Evolutionary conservation across 306 rosid species (phyloP).

Genomic region (Mimosa pudica): DNA sequence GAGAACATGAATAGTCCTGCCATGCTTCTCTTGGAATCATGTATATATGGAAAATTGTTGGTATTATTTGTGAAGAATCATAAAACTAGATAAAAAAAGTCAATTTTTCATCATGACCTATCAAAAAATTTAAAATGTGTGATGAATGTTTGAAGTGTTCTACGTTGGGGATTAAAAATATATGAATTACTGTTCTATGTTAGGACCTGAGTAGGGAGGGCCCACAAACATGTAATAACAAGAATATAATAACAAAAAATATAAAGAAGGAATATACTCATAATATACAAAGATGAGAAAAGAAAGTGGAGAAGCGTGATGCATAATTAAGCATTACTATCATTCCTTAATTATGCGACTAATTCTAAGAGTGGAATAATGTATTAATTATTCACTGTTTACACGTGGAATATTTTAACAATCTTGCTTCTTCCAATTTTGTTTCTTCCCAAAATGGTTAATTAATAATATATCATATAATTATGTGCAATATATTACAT

Average conservation of each 20-base stretch:
- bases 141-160: no score
- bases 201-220: no score
- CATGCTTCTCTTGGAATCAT: background rate
- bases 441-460: background rate
- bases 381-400: background rate
- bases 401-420: background rate
- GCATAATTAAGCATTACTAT: background rate
- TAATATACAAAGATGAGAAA: background rate
- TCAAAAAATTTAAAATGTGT: no score
- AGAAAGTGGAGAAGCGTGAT: background rate
- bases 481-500: no score
- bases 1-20: background rate
- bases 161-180: no score
- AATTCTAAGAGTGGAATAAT: background rate
- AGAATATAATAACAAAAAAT: no score
- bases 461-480: background rate
- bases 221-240: background rate
- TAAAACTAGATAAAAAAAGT: background rate
- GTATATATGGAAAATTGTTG: background rate
- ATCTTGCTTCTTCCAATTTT: background rate
- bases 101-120: background rate
- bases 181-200: no score
- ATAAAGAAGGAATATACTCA: background rate
- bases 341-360: background rate
- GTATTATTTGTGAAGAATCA: no score